These are phyloP conservation scores for Pyrenochaeta sp. DNA, from an alignment of 2,329 filamentous ascomycete genomes.

Conservation along the genomic window DNA sequence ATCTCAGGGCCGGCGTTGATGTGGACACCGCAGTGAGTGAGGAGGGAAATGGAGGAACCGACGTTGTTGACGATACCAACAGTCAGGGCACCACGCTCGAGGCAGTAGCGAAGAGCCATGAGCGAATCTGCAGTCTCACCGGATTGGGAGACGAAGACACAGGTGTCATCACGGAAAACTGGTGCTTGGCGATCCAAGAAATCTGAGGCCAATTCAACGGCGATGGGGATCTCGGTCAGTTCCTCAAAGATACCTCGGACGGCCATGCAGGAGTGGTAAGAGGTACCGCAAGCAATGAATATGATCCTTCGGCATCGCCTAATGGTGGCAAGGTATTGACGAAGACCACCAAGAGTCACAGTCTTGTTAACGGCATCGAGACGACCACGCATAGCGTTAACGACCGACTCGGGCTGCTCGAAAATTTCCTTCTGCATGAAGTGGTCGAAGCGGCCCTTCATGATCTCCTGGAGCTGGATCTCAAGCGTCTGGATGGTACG, in stretches of 20 bases:
- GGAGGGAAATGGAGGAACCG: conserved; percentile 96
- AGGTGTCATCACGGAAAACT: conserved; percentile 99
- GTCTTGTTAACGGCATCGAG: conserved; percentile 92
- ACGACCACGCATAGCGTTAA: conserved; percentile 99
- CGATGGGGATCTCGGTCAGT: conserved; percentile 95
- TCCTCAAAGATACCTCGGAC: conserved; percentile 98
- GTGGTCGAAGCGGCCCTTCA: conserved; percentile 99
- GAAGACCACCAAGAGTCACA: conserved; percentile 93
- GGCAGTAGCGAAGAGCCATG: conserved; percentile 95
- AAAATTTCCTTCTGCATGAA: conserved; percentile 99
- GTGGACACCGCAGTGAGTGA: conserved; percentile 99
- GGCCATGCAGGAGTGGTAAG: conserved; percentile 99
- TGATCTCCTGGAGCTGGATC: conserved; percentile 99
- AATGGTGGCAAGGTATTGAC: conserved; percentile 96
- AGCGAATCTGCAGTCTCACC: conserved; percentile 98
- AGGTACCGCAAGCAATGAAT: conserved; percentile 98
- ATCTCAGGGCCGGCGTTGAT: conserved; percentile 99
- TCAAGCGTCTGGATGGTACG: conserved; percentile 98
- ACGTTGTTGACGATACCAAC: conserved; percentile 99
- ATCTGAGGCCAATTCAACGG: conserved; percentile 96
- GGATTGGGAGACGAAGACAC: conserved; percentile 98
- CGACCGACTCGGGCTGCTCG: conserved; percentile 98
- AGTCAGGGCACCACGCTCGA: conserved; percentile 95
- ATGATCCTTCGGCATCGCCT: conserved; percentile 96
- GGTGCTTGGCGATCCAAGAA: conserved; percentile 97